Percentiles rank a stretch among this genome's conserved stretches.
Conservation (phyloP, 441 rosid genomes). For the Populus trichocarpa region DNA sequence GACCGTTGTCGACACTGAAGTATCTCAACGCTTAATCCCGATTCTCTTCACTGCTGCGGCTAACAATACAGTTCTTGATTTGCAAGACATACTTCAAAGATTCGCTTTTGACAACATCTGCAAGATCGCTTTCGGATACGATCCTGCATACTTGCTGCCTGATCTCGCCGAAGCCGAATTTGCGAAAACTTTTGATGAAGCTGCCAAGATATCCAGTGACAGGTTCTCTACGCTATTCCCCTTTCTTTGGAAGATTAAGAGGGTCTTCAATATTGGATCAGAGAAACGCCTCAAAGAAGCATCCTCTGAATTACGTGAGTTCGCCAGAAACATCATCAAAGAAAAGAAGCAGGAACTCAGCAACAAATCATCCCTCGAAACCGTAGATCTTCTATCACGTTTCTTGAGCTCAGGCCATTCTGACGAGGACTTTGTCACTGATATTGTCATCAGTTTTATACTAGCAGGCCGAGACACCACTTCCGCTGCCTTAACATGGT, state of each 20-base stretch:
- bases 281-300: slow-evolving; percentile 41
- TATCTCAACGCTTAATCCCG: slow-evolving; percentile 45
- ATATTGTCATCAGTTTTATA: slow-evolving; percentile 58
- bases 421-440: slow-evolving; percentile 46
- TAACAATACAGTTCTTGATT: slow-evolving; percentile 30
- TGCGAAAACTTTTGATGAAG: slow-evolving; percentile 54
- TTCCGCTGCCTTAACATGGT: slow-evolving; percentile 76
- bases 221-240: slow-evolving; percentile 32
- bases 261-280: slow-evolving; percentile 39
- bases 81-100: slow-evolving; percentile 59
- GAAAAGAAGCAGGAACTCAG: slow-evolving; percentile 42
- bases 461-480: slow-evolving; percentile 82
- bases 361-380: slow-evolving; percentile 23
- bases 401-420: slow-evolving; percentile 54
- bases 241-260: slow-evolving; percentile 45
- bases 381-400: slow-evolving; percentile 54
- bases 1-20: slow-evolving; percentile 48
- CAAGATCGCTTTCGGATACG: slow-evolving; percentile 61
- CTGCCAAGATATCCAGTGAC: slow-evolving; percentile 24
- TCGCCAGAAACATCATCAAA: slow-evolving; percentile 43
- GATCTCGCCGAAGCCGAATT: slow-evolving; percentile 35
- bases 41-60: slow-evolving; percentile 33
- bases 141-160: slow-evolving; percentile 45
- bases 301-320: slow-evolving; percentile 40
- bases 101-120: slow-evolving; percentile 71